Percentiles rank a stretch among this genome's conserved stretches.
Evolutionary conservation across 2,329 filamentous ascomycete species (phyloP).

Genomic region (Cladosporium sp.): DNA sequence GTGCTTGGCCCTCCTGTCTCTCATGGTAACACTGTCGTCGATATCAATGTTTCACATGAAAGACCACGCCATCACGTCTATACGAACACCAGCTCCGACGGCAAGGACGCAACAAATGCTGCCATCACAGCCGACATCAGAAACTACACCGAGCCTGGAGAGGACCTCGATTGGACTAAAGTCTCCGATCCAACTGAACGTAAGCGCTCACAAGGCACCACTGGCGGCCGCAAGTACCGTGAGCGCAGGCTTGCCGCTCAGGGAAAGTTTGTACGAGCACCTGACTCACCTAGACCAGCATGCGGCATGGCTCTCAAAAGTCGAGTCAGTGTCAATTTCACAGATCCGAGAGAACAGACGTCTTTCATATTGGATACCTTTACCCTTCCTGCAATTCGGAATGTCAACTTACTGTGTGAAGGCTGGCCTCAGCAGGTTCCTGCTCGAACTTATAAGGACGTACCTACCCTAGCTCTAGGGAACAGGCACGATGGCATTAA

Average conservation of each 20-base stretch:
- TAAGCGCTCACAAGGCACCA: slow-evolving; percentile 40
- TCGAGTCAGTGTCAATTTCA: neutral
- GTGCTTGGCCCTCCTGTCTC: neutral
- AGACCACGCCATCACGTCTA: neutral
- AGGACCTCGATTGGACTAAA: slow-evolving; percentile 41
- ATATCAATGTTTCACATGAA: neutral
- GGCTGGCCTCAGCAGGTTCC: neutral
- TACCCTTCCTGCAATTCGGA: neutral
- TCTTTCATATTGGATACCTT: neutral
- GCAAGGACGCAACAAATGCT: slow-evolving; percentile 33
- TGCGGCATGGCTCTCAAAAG: neutral
- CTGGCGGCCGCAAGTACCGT: slow-evolving; percentile 40
- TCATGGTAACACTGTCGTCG: neutral
- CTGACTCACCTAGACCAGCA: neutral
- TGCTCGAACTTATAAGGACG: neutral
- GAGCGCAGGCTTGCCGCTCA: slow-evolving; percentile 38
- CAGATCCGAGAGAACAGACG: neutral
- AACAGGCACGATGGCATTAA: neutral
- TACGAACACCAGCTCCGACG: slow-evolving; percentile 17
- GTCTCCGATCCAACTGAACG: slow-evolving; percentile 39
- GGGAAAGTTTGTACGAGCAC: slow-evolving; percentile 22
- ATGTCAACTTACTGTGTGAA: neutral
- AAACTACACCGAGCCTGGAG: slow-evolving; percentile 40
- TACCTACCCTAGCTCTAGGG: neutral
- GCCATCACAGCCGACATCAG: slow-evolving; percentile 36